Percentiles rank a stretch among this genome's conserved stretches.
Conservation (phyloP, 441 rosid genomes). For the Euphorbia celastroides region DNA sequence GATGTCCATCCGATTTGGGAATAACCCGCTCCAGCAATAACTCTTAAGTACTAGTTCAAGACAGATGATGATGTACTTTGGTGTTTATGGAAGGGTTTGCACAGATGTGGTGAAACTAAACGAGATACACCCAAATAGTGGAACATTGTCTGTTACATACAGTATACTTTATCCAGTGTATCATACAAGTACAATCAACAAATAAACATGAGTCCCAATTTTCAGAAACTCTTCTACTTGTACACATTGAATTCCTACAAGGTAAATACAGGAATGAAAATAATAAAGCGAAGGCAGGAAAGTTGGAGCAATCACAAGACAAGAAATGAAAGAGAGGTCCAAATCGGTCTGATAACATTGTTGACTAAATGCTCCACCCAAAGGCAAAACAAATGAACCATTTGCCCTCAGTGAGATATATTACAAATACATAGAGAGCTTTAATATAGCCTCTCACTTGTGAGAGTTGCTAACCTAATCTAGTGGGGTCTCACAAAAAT, state of each 20-base stretch:
- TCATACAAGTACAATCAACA: conserved; percentile 34
- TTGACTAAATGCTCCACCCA: conserved; percentile 41
- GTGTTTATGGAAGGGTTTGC: background rate
- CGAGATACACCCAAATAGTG: conserved; percentile 6
- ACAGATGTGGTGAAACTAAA: background rate
- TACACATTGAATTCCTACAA: conserved; percentile 10
- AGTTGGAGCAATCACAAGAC: conserved; percentile 24
- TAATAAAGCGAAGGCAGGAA: background rate
- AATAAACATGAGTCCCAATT: conserved; percentile 1
- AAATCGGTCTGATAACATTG: conserved; percentile 39
- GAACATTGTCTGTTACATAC: conserved; percentile 3
- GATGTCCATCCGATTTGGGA: too few relatives aligned
- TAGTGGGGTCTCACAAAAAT: too few relatives aligned
- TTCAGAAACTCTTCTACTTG: conserved; percentile 12
- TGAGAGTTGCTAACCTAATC: too few relatives aligned
- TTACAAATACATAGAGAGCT: background rate
- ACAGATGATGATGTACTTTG: background rate
- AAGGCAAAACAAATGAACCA: too few relatives aligned
- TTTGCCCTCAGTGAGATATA: too few relatives aligned
- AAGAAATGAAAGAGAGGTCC: conserved; percentile 45
- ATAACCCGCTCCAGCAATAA: too few relatives aligned
- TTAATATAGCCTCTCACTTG: too few relatives aligned
- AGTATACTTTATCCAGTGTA: conserved; percentile 16
- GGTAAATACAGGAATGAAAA: conserved; percentile 2
- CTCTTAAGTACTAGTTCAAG: too few relatives aligned